Base-by-base conservation (phyloP, 176 grass and related monocot species). In the Bromus sterilis region DNA sequence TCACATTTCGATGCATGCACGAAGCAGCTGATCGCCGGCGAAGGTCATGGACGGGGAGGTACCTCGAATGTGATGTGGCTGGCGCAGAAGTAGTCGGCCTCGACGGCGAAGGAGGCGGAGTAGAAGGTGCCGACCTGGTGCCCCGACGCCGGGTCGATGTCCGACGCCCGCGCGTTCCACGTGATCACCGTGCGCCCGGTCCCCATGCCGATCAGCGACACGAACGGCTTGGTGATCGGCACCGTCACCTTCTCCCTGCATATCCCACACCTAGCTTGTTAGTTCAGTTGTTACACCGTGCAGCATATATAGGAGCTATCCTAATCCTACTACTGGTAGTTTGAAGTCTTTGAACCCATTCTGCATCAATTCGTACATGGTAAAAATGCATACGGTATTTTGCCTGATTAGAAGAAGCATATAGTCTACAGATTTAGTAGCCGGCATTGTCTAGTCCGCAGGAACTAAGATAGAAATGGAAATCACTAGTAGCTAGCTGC, bases 221-320 rank as follows among this genome's bases (percentile, higher is more conserved):
- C 89, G 80, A 84, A 91, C 14, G 96, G 96, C 90, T 95, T 99
- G 63, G 91, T 91, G 76, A 86, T 87, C 30, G 93, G 93, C 77
- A 99, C 82, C 46, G 73, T 86, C 82, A 99, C 96, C 85, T 99
- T 99, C 89, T 99, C 96, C 84, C 96, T 99, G 84, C 70, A 21
- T 0, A 30, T 15, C 4, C 62, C 26, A 21, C 21, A 7, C 5
- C 37, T 62, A 63, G 57, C 72, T 48, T 7, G 23, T 46, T 71
- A 71, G 40, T 71, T 46, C 66, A 42, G 39, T 44, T 0, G 20
- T 18, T 49, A 61, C 56, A 21, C 75, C 14, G 53, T 41, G 6
- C 67, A 71, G 12, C 67, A 35, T 32, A n/a, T 21, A 65, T 65
- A 34, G 62, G 31, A 35, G 58, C 7, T 3, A 62, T 30, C 62